phyloP scores from a whole-genome alignment of 768 basidiomycete genomes.

The Tulasnella sp. region DNA sequence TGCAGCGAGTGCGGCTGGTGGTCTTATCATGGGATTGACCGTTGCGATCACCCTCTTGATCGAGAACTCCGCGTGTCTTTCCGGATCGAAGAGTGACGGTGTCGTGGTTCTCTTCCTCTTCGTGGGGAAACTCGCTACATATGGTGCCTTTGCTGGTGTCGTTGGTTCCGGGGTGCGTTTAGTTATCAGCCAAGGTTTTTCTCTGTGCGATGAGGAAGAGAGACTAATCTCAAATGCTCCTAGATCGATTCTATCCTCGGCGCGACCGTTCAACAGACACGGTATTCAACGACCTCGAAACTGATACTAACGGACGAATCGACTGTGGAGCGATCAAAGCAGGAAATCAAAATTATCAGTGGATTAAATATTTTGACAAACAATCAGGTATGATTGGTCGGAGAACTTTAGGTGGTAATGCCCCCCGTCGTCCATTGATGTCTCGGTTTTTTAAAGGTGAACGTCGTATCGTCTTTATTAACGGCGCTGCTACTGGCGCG shows the following conservation, averaged over 20 bases:
- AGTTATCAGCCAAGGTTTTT: background rate
- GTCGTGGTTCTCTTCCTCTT: constrained; percentile 22
- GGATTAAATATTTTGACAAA: constrained; percentile 70
- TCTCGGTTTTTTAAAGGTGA: constrained; percentile 33
- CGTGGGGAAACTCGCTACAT: constrained; percentile 38
- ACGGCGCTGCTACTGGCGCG: constrained; percentile 31
- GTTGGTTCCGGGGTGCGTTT: constrained; percentile 60
- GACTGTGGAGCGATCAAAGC: constrained; percentile 30
- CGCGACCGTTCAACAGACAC: constrained; percentile 73
- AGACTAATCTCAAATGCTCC: background rate
- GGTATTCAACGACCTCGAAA: constrained; percentile 52
- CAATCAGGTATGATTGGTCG: constrained; percentile 51
- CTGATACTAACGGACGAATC: constrained; percentile 52
- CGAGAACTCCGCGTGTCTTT: constrained; percentile 50
- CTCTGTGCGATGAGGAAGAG: background rate
- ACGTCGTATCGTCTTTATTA: constrained; percentile 35
- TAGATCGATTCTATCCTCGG: constrained; percentile 82
- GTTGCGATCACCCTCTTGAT: constrained; percentile 45
- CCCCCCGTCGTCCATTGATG: no score
- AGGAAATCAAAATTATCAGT: constrained; percentile 40
- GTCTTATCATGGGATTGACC: constrained; percentile 55
- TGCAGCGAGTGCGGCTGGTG: constrained; percentile 60
- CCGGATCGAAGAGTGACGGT: constrained; percentile 24
- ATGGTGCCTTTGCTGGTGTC: constrained; percentile 58
- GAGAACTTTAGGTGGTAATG: background rate